Evolutionary conservation across 768 basidiomycete species (phyloP), one percentile per base, ranked within the genome.

Genomic region (Termitomyces sp.): DNA sequence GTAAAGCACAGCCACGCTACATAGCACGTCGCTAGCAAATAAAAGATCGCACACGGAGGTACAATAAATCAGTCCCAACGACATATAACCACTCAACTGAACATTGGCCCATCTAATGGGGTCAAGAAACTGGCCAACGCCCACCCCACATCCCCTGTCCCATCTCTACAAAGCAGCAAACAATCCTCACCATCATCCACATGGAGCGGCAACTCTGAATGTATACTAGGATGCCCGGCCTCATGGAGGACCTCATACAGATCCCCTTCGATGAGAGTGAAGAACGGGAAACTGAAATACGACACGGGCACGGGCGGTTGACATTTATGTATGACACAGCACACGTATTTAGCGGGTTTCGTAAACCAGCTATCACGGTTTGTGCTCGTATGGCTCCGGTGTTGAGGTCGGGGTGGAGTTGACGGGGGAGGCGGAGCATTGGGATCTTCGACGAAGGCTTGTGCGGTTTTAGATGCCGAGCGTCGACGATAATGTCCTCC

Each of bases 141-240:
- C 91, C 91, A 92, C 0, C 90, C 90, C 17, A 91, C 77, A 10
- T 78, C 74, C 11, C 81, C 79, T 4, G 59, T 54, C 34, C 64
- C 68, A 67, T 86, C 81, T 42, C 89, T 73, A 59, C 86, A 89
- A 25, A 92, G 77, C 52, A 93, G 70, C 59, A 93, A 71, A 70
- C 90, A 91, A 62, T 92, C 91, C 60, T 90, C 90, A 1, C 81
- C 81, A 53, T 81, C 79, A 61, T 92, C 90, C 49, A 91, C 86
- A 62, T 86, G 84, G 55, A 93, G 66, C 3, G 91, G 91, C 41
- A 93, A 71, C 62, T 88, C 82, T 4, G 79, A 77, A 63, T 91
- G 89, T 21, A 80, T 77, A 54, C 84, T 84, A 14, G 91, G 91
- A 65, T 91, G 90, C 1, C 91, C 91, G 0, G 82, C 83, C 67